These are phyloP conservation scores for Chlamydomonas sp. DNA, from an alignment of 139 green algal genomes.

Conservation along the genomic window DNA sequence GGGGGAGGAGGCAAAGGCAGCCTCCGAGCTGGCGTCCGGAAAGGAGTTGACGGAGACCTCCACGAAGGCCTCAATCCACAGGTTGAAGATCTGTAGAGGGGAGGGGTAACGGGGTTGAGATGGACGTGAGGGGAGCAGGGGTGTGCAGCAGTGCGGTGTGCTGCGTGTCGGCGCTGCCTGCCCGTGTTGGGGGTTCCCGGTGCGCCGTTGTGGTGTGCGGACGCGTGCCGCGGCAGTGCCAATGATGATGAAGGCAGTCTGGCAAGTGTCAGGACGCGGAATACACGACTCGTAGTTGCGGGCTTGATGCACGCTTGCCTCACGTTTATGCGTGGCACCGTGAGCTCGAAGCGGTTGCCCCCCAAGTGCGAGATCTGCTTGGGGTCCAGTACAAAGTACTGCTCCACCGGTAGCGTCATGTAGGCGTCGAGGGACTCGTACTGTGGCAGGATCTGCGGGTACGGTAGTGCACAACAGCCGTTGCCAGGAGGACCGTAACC, in stretches of 20 bases:
- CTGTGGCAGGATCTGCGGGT: constrained; percentile 53
- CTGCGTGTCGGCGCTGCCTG: background rate
- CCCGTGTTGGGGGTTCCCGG: background rate
- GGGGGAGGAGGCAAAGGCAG: background rate
- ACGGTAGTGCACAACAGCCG: background rate
- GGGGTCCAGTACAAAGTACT: constrained; percentile 76
- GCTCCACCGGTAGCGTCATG: constrained; percentile 66
- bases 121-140: background rate
- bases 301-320: background rate
- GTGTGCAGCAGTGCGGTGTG: background rate
- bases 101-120: background rate
- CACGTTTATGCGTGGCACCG: constrained; percentile 65
- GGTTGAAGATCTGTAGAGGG: constrained; percentile 60
- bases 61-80: constrained; percentile 72
- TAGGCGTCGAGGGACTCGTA: constrained; percentile 45
- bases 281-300: background rate
- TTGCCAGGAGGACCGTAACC: background rate
- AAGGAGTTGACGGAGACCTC: constrained; percentile 46
- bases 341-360: constrained; percentile 62
- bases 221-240: too few relatives aligned
- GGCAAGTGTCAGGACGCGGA: too few relatives aligned
- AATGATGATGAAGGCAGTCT: too few relatives aligned
- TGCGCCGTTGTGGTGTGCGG: too few relatives aligned
- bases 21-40: background rate
- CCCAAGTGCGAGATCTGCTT: constrained; percentile 61